Percentiles rank a stretch among this genome's conserved stretches.
Evolutionary conservation across 306 rosid species (phyloP).

Genomic region (Citrullus mucosospermus): DNA sequence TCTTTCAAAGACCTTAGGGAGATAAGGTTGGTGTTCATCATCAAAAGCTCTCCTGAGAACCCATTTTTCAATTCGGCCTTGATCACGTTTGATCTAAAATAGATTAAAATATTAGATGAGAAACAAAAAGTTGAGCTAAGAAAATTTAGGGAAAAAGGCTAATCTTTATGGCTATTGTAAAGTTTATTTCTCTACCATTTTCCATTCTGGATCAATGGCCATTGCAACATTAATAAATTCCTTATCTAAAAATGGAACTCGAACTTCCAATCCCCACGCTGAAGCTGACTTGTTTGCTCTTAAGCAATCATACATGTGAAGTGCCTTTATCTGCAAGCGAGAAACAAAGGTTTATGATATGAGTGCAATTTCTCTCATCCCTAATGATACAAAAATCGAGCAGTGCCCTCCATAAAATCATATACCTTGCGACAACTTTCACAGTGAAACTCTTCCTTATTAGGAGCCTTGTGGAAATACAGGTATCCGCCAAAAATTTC

Average conservation of each 20-base stretch:
- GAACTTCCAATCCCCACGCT: slow-evolving; percentile 95
- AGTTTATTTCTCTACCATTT: slow-evolving; percentile 36
- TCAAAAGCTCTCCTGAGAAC: slow-evolving; percentile 82
- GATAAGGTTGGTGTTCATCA: slow-evolving; percentile 77
- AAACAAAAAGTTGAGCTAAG: not conserved
- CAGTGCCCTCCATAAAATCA: not conserved
- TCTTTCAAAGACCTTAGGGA: slow-evolving; percentile 61
- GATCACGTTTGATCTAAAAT: slow-evolving; percentile 54
- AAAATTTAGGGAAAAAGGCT: not conserved
- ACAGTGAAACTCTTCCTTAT: slow-evolving; percentile 85
- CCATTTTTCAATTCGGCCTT: slow-evolving; percentile 88
- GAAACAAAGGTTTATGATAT: not conserved
- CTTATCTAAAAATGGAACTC: slow-evolving; percentile 92
- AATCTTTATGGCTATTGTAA: not conserved
- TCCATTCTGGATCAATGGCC: slow-evolving; percentile 71
- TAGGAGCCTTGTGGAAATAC: slow-evolving; percentile 97
- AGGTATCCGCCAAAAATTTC: slow-evolving; percentile 85
- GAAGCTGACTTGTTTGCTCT: slow-evolving; percentile 85
- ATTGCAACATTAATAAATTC: slow-evolving; percentile 66
- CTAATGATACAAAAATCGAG: not conserved
- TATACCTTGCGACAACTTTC: slow-evolving; percentile 92
- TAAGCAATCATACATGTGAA: slow-evolving; percentile 73
- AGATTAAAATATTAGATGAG: not conserved
- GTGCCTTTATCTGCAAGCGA: slow-evolving; percentile 69
- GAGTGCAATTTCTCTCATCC: not conserved